Conservation (phyloP, 2,329 filamentous ascomycete genomes). For the Lanzia echinophila region DNA sequence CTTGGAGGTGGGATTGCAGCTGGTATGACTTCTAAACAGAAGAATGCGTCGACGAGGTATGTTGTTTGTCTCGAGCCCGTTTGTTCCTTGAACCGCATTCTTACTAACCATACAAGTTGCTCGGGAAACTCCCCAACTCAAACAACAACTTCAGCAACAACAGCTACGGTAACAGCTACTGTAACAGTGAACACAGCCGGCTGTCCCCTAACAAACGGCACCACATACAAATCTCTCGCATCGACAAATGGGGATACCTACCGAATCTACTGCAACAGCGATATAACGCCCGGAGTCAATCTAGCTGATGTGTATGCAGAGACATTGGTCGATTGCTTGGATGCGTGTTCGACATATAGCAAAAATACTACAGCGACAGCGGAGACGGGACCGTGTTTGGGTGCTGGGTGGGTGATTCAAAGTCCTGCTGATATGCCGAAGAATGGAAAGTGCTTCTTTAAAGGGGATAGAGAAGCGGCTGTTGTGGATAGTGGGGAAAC, state of each 20-base stretch:
- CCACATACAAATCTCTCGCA: neutral
- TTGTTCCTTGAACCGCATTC: too few relatives aligned
- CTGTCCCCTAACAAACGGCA: neutral
- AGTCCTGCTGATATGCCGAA: neutral
- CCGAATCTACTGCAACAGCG: neutral
- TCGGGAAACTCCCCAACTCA: neutral
- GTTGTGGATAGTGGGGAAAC: too few relatives aligned
- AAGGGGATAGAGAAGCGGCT: too few relatives aligned
- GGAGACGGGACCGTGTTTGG: neutral
- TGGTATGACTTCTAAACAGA: neutral
- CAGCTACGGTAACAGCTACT: neutral
- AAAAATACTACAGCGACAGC: neutral
- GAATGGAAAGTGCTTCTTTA: neutral
- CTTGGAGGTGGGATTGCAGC: neutral
- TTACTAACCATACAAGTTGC: too few relatives aligned
- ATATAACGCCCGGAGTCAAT: neutral
- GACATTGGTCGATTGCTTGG: neutral
- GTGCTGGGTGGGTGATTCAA: neutral
- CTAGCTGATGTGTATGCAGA: neutral
- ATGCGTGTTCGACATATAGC: neutral
- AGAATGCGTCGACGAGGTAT: neutral
- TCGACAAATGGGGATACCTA: neutral
- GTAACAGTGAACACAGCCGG: neutral
- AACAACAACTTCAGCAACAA: neutral
- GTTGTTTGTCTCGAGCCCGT: too few relatives aligned